These are phyloP conservation scores for Eucalyptus leucophloia DNA, from an alignment of 345 rosid species.

Conservation along the genomic window DNA sequence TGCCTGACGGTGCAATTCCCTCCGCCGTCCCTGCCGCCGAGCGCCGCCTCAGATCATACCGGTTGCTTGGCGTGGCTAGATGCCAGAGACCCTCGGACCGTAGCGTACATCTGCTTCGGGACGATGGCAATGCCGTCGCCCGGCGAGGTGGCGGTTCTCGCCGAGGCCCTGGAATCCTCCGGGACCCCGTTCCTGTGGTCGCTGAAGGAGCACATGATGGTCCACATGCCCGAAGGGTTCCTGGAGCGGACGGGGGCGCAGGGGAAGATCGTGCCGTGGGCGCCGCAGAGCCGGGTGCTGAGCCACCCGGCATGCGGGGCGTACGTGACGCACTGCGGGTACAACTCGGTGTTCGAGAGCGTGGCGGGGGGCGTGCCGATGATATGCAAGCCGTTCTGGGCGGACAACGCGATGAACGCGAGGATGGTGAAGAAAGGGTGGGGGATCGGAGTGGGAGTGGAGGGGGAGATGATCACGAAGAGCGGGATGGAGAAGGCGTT, in stretches of 20 bases:
- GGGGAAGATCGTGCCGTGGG: slow-evolving; percentile 47
- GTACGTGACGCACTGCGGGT: slow-evolving; percentile 40
- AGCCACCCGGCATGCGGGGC: slow-evolving; percentile 23
- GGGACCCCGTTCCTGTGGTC: slow-evolving; percentile 17
- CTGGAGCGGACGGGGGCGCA: slow-evolving; percentile 1
- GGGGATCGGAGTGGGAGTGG: slow-evolving; percentile 4
- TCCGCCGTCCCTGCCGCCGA: background rate
- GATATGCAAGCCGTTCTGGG: slow-evolving; percentile 50
- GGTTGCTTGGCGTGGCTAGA: slow-evolving; percentile 50
- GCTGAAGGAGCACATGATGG: background rate
- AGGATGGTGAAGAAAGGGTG: slow-evolving; percentile 8
- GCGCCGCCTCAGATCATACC: slow-evolving; percentile 5
- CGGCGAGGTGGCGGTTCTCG: slow-evolving; percentile 35
- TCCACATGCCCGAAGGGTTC: slow-evolving; percentile 13
- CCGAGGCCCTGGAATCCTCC: slow-evolving; percentile 31
- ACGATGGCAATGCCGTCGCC: slow-evolving; percentile 13
- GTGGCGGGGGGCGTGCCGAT: slow-evolving; percentile 40
- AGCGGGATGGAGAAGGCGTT: background rate
- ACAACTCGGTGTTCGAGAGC: slow-evolving; percentile 41
- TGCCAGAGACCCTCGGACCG: slow-evolving; percentile 11
- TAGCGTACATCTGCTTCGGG: slow-evolving; percentile 50
- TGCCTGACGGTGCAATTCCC: background rate
- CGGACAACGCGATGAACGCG: slow-evolving; percentile 20
- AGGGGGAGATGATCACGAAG: slow-evolving; percentile 1
- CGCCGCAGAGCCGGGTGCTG: slow-evolving; percentile 34